Percentiles rank a stretch among this genome's conserved stretches.
phyloP scores from a whole-genome alignment of 2,329 filamentous ascomycete species.

The Penicillium occitanis region DNA sequence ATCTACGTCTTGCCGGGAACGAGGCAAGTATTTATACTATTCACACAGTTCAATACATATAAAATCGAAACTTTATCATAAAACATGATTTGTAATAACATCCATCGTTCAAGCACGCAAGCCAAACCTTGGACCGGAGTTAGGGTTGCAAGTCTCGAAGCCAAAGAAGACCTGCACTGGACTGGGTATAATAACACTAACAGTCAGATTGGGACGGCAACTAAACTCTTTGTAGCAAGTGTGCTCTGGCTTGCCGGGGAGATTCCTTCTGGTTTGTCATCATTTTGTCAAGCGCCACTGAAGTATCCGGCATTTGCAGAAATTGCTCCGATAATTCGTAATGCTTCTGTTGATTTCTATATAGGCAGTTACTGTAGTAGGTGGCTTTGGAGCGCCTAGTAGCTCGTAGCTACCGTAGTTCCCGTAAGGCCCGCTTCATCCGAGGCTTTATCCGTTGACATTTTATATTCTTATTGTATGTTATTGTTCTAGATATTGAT shows the following conservation, averaged over 20 bases:
- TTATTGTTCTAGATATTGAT: background rate
- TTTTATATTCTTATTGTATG: background rate
- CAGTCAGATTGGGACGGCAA: background rate
- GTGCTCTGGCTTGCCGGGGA: background rate
- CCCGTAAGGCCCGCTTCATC: background rate
- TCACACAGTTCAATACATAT: background rate
- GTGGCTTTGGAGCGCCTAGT: background rate
- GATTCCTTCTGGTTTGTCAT: background rate
- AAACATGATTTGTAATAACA: background rate
- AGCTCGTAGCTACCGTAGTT: too few species aligned
- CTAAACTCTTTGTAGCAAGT: background rate
- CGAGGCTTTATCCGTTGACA: background rate
- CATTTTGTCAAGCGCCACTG: background rate
- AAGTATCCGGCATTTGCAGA: background rate
- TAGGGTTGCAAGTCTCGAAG: background rate
- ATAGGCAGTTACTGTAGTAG: background rate
- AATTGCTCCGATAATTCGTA: background rate
- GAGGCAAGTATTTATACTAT: background rate
- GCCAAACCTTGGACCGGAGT: background rate
- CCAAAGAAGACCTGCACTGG: background rate
- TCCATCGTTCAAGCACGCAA: background rate
- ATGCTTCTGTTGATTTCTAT: background rate
- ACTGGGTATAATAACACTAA: background rate
- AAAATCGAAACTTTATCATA: background rate
- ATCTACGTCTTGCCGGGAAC: background rate